Base-by-base conservation (phyloP, 192 early-diverging fungal genomes). In the Coemansia aciculifera region DNA sequence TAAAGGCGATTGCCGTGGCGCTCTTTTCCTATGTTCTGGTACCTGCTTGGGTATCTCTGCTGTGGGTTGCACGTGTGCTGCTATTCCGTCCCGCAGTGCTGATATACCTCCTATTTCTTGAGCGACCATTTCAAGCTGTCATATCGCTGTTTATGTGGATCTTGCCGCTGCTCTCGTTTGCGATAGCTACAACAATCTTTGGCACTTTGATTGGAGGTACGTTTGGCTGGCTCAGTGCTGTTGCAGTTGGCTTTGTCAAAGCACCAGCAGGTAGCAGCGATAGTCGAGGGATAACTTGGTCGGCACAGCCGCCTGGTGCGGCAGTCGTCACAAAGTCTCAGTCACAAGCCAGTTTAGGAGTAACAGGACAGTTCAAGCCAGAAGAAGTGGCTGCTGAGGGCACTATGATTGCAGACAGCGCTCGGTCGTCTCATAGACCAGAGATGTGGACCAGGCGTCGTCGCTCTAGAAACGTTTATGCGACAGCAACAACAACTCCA, bases 41-140 rank as follows among this genome's bases (percentile, higher is more conserved):
- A 24, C 78, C 70, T 12, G 32, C 57, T 5, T 75, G 69, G 69
- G 13, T 42, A 2, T 38, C 40, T 1, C 51, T 64, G 8, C 17
- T 48, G 11, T 79, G 77, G 77, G 24, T 42, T 5, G 39, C 27
- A 10, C 69, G 64, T 17, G 69, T 75, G 8, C 43, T 75, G 34
- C n/a, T 79, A 56, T 67, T 63, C 40, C 43, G 62, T 12, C 78
- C 78, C 11, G 73, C 78, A 9, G 57, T 63, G 34, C 69, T 80
- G 40, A 72, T 75, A 31, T 80, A 80, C 64, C 59, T 80, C 42
- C 51, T 80, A 10, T 80, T 74, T 36, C 42, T 80, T n/a, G 78
- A 80, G 52, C 49, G 56, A 43, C 78, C 78, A 11, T 67, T 75
- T 27, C 54, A 69, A 12, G 66, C 78, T 1, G 13, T 62, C 5